Base-by-base conservation (phyloP, 176 grass and related monocot species). In the Cenchrus fungigraminus region DNA sequence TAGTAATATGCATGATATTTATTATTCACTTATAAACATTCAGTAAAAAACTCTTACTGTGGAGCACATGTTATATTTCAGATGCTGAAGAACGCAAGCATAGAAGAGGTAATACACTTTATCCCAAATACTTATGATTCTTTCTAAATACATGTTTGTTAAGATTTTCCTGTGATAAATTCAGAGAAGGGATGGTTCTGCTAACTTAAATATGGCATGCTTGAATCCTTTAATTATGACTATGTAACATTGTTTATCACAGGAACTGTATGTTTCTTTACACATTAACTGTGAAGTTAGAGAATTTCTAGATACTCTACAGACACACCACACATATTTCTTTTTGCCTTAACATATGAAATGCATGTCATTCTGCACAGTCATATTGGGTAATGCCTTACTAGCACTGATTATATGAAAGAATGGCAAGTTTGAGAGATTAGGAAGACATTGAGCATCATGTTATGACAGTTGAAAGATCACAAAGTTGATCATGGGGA, bases 71-170 rank as follows among this genome's bases (percentile, higher is more conserved):
- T 81, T 74, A 66, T 63, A 80, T 40, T 79, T 82, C 80, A 94
- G 97, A 93, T 89, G 93, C 84, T 92, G 80, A 95, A 95, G 87
- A 95, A 90, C 88, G 85, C 91, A n/a, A 91, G 80, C 76, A 77
- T 87, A 81, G 90, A 98, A 79, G 95, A 93, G 91, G 93, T 93
- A 90, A 90, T 17, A 15, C 15, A 31, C 12, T 74, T 66, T 52
- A 81, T 25, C 32, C 42, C 42, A 50, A 59, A 53, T 40, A 65
- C 19, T 83, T 83, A 12, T 52, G 43, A 57, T 25, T 45, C 66
- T 86, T 42, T 2, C 73, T 88, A 78, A 74, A 57, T 28, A 67
- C 14, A 15, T 87, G 44, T 29, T 61, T 28, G 6, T 70, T 17
- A 71, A 77, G 1, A 66, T 28, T 52, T 84, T 75, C 54, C 73